Percentiles rank a stretch among this genome's conserved stretches.
These are phyloP conservation scores for Solanum chilense DNA, from an alignment of 257 asterid genomes.

Conservation along the genomic window DNA sequence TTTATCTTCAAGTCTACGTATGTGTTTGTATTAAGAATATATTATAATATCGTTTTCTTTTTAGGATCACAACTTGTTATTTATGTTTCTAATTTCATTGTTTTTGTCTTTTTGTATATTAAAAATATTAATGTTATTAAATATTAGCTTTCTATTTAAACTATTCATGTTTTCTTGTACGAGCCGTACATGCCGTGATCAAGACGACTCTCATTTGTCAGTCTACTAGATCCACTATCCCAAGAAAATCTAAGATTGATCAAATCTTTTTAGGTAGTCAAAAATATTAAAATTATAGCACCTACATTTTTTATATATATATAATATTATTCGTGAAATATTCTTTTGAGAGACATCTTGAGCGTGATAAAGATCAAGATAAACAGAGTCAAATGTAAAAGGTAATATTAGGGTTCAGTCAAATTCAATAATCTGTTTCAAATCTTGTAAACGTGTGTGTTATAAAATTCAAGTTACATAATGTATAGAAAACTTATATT, in stretches of 20 bases:
- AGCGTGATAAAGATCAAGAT: neutral
- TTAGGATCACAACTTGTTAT: neutral
- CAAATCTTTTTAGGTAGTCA: neutral
- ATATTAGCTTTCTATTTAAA: neutral
- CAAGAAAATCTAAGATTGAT: neutral
- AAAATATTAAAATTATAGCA: neutral
- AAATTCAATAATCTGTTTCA: neutral
- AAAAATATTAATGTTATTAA: neutral
- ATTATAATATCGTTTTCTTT: neutral
- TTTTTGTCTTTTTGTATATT: neutral
- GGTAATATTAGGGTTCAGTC: neutral
- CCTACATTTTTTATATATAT: neutral
- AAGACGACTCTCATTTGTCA: neutral
- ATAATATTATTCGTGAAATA: neutral
- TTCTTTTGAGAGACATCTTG: neutral
- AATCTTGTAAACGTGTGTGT: neutral
- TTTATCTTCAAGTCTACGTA: neutral
- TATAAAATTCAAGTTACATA: neutral
- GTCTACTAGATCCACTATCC: neutral
- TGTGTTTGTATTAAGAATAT: neutral
- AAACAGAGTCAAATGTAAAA: too few relatives aligned
- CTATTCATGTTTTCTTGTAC: neutral
- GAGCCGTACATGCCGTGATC: slow-evolving; percentile 1
- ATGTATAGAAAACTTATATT: neutral
- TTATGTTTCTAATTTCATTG: neutral